Base-by-base conservation (phyloP, 768 basidiomycete genomes). In the Mycena filopes region DNA sequence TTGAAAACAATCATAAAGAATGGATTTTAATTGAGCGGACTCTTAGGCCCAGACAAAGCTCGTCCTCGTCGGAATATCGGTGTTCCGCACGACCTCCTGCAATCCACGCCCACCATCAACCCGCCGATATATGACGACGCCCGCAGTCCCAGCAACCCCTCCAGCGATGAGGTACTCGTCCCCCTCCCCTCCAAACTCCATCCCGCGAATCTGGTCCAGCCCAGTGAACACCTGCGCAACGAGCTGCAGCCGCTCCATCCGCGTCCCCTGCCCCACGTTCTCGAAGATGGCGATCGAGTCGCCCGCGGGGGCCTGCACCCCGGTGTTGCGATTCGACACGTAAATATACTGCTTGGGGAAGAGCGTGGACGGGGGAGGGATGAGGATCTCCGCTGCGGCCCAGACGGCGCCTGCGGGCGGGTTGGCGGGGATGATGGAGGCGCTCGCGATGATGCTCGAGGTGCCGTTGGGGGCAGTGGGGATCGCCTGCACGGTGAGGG, bases 51-150 rank as follows among this genome's bases (percentile, higher is more conserved):
- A 88, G 13, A 88, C 82, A 70, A 89, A 88, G 47, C 80, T 76
- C 29, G 84, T 80, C 55, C 86, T 78, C 4, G 83, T 86, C 7
- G 82, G 82, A 23, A 90, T 74, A 42, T 83, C 81, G 16, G 78
- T 76, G 71, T 90, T 89, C 69, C 80, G 79, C 4, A 82, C 87
- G 20, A 90, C 80, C 63, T 86, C 79, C 50, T 75, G 71, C 43
- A 92, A 74, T 64, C 85, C 80, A 36, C 79, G 75, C 21, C 90
- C 89, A 2, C 83, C 80, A 20, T 87, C 79, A 3, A 81, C 82
- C 61, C 90, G 82, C 74, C 82, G 78, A 68, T 87, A 81, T n/a
- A 91, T 77, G 26, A 83, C 79, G 12, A 89, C 83, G 1, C 90
- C 89, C 3, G 80, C 86, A 25, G 75, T 78, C 20, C 88, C 87